Conservation (phyloP, 768 basidiomycete species). For the Mycena rebaudengoi region DNA sequence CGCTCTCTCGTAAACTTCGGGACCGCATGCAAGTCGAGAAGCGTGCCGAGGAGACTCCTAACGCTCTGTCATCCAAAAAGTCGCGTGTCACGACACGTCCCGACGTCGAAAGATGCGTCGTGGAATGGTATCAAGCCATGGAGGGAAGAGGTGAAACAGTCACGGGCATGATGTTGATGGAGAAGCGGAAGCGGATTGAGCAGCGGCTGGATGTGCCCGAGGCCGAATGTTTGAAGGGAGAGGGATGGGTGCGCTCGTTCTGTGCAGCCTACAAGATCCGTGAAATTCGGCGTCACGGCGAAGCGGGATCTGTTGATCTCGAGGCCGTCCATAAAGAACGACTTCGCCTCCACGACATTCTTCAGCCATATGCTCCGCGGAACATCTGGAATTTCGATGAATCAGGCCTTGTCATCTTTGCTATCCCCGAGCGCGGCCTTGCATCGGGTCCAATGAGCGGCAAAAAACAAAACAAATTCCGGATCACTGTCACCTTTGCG, state of each 20-base stretch:
- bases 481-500: constrained; percentile 22
- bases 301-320: no score
- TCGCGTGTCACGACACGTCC: background rate
- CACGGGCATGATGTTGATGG: background rate
- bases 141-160: background rate
- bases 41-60: background rate
- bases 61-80: background rate
- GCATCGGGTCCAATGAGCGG: constrained; percentile 20
- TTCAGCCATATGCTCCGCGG: no score
- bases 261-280: no score
- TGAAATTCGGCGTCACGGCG: no score
- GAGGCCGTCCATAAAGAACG: no score
- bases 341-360: no score
- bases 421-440: constrained; percentile 29
- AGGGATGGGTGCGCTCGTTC: no score
- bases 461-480: constrained; percentile 29
- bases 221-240: no score
- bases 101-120: background rate
- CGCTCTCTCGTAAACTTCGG: background rate
- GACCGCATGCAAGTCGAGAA: background rate
- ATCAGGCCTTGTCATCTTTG: no score
- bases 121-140: background rate
- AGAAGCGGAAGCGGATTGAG: no score
- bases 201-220: no score
- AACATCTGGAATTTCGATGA: no score